Conservation (phyloP, 2,329 filamentous ascomycete species). For the Monilinia aucupariae region DNA sequence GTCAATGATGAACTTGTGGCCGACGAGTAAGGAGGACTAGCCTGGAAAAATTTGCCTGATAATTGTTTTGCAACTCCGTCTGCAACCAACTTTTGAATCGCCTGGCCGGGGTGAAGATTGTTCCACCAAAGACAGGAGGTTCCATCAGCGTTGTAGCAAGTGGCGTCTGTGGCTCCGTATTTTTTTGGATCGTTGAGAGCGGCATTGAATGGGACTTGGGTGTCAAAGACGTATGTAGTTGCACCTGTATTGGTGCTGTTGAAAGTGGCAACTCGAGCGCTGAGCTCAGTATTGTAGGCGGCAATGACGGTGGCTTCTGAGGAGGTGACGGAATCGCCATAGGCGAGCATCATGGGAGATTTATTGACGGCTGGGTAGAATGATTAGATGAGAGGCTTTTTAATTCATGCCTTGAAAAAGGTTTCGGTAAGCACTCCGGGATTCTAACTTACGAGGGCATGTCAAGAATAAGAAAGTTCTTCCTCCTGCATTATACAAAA, state of each 20-base stretch:
- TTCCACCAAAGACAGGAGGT: constrained; percentile 25
- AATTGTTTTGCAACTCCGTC: constrained; percentile 12
- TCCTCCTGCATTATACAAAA: constrained; percentile 42
- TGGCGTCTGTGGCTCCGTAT: constrained; percentile 22
- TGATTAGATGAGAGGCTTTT: neutral
- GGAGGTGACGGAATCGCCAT: neutral
- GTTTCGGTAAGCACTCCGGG: too few species aligned
- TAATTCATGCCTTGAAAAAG: neutral
- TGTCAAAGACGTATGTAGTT: neutral
- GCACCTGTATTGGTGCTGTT: neutral
- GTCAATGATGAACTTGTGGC: neutral
- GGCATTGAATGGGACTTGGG: neutral
- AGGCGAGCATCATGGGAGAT: constrained; percentile 3
- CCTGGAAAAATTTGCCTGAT: neutral
- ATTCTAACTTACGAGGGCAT: constrained; percentile 37
- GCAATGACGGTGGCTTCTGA: neutral
- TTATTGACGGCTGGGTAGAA: neutral
- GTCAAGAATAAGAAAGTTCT: constrained; percentile 45
- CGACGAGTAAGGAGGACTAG: neutral
- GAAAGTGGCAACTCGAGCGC: neutral
- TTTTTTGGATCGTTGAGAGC: neutral
- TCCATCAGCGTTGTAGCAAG: constrained; percentile 24
- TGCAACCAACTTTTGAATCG: constrained; percentile 21
- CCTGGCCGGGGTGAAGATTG: constrained; percentile 24
- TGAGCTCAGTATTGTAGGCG: neutral